These are phyloP conservation scores for Acmispon strigosus DNA, from an alignment of 306 rosid species.

Conservation along the genomic window DNA sequence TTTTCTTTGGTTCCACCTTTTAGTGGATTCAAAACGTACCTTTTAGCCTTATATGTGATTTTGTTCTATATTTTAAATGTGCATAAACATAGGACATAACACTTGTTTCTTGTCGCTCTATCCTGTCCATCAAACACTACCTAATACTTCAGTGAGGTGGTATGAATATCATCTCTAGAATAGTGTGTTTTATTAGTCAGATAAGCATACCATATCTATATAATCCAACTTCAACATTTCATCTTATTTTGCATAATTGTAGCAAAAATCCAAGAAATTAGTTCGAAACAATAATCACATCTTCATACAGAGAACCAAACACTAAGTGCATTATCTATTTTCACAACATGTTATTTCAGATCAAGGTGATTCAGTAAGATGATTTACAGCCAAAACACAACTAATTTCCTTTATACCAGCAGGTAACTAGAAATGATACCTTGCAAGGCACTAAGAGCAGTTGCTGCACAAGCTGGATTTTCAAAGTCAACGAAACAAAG, in stretches of 20 bases:
- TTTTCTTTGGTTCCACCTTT: too few relatives aligned
- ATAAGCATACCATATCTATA: background rate
- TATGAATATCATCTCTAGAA: background rate
- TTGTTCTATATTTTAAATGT: too few relatives aligned
- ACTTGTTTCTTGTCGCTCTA: too few relatives aligned
- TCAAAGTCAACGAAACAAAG: constrained; percentile 88
- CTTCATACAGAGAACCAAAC: background rate
- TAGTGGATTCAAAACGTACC: too few relatives aligned
- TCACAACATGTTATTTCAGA: background rate
- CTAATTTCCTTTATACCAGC: background rate
- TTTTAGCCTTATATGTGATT: background rate
- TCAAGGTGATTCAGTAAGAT: background rate
- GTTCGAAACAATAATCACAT: background rate
- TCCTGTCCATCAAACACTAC: too few relatives aligned
- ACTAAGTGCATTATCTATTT: background rate
- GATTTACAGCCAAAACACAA: background rate
- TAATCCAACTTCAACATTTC: background rate
- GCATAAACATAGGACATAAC: too few relatives aligned
- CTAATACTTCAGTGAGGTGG: background rate
- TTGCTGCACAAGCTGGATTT: constrained; percentile 85
- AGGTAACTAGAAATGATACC: constrained; percentile 35
- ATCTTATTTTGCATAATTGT: background rate
- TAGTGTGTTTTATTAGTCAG: background rate
- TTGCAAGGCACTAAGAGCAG: constrained; percentile 90
- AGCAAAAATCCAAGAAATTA: background rate